Evolutionary conservation across 2,329 filamentous ascomycete genomes (phyloP).

Genomic region (Neurospora sp.): DNA sequence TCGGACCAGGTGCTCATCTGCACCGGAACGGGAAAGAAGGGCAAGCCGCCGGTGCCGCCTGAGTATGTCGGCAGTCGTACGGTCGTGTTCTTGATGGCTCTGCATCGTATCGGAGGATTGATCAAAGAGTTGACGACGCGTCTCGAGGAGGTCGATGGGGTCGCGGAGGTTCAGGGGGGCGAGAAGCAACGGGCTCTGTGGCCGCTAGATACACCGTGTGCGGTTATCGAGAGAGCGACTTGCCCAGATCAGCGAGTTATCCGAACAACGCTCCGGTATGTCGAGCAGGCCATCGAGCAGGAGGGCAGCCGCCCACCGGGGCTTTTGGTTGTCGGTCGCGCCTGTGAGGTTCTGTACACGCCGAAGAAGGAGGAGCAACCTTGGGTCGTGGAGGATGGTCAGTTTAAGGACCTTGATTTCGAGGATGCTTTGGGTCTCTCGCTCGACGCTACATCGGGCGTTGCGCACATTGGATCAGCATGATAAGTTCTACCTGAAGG

Average conservation of each 20-base stretch:
- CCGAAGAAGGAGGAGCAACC: slow-evolving; percentile 45
- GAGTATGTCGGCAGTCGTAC: slow-evolving; percentile 68
- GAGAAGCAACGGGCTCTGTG: slow-evolving; percentile 39
- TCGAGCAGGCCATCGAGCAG: slow-evolving; percentile 73
- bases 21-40: slow-evolving; percentile 89
- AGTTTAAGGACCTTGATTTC: slow-evolving; percentile 60
- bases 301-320: slow-evolving; percentile 86
- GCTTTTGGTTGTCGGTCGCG: slow-evolving; percentile 71
- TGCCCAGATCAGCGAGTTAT: slow-evolving; percentile 93
- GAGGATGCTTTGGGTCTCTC: slow-evolving; percentile 14
- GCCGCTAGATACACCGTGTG: slow-evolving; percentile 74
- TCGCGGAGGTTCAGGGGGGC: not conserved
- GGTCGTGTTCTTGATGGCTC: slow-evolving; percentile 88
- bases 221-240: slow-evolving; percentile 85
- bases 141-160: slow-evolving; percentile 22
- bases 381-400: slow-evolving; percentile 80
- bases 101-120: slow-evolving; percentile 72
- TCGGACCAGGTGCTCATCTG: slow-evolving; percentile 93
- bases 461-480: not conserved
- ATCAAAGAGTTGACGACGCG: slow-evolving; percentile 56
- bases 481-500: not conserved
- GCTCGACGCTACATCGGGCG: not conserved
- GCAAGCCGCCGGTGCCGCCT: slow-evolving; percentile 70
- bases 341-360: slow-evolving; percentile 67
- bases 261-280: slow-evolving; percentile 69